Conservation (phyloP, 768 basidiomycete genomes). For the Boletales sp. region DNA sequence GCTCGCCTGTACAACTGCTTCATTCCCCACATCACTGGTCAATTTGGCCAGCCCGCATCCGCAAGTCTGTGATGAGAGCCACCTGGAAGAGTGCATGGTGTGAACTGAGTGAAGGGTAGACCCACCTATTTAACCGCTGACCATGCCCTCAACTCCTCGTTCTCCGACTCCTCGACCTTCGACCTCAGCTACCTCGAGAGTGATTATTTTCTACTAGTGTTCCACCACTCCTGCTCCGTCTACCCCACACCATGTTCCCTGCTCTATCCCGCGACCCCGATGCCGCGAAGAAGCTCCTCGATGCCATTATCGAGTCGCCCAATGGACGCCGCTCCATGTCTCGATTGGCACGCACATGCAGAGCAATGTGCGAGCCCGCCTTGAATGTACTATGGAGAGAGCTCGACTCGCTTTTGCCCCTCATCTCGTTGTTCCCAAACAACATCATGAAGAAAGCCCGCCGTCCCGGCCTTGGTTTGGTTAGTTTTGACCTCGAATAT, state of each 20-base stretch:
- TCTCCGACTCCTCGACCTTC: slow-evolving; percentile 35
- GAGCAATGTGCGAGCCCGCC: slow-evolving; percentile 68
- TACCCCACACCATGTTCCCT: slow-evolving; percentile 49
- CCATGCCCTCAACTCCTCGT: slow-evolving; percentile 36
- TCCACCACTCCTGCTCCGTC: slow-evolving; percentile 40
- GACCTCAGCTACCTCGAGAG: slow-evolving; percentile 28
- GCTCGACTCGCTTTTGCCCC: slow-evolving; percentile 68
- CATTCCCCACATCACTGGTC: slow-evolving; percentile 24
- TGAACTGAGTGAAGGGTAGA: slow-evolving; percentile 41
- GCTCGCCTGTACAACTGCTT: slow-evolving; percentile 20
- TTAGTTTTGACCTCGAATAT: slow-evolving; percentile 34
- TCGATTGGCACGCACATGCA: slow-evolving; percentile 71
- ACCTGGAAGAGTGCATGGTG: slow-evolving; percentile 36
- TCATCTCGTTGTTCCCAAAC: slow-evolving; percentile 69
- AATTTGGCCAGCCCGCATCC: slow-evolving; percentile 28
- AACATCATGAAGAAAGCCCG: slow-evolving; percentile 64
- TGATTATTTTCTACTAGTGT: slow-evolving; percentile 24
- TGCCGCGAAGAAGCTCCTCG: slow-evolving; percentile 48
- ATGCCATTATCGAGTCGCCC: slow-evolving; percentile 52
- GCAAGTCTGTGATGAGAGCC: slow-evolving; percentile 26
- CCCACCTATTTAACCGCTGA: slow-evolving; percentile 29
- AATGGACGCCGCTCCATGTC: slow-evolving; percentile 66
- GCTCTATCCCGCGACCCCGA: slow-evolving; percentile 61
- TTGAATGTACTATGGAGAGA: slow-evolving; percentile 73
- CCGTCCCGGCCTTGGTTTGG: slow-evolving; percentile 74